phyloP scores from a whole-genome alignment of 116 monocot genomes.

The Zostera marina region DNA sequence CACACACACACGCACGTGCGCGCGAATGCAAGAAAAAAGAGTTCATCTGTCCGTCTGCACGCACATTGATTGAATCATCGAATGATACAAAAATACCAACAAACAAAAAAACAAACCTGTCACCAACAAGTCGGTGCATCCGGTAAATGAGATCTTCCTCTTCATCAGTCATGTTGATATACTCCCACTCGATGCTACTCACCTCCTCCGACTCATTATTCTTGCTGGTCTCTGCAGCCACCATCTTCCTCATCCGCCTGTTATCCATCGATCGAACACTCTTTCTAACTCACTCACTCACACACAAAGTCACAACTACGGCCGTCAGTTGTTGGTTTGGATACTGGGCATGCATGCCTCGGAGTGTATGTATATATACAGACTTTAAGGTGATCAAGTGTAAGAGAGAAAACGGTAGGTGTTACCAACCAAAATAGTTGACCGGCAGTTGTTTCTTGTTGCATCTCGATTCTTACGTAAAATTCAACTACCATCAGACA shows the following conservation, averaged over 20 bases:
- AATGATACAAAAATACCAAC: no score
- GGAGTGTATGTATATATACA: not conserved
- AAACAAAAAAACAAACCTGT: no score
- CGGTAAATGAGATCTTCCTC: conserved; percentile 53
- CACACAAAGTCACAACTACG: no score
- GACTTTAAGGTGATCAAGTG: not conserved
- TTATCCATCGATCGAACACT: not conserved
- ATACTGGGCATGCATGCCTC: not conserved
- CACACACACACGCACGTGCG: not conserved
- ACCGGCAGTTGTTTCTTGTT: not conserved
- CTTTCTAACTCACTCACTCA: no score
- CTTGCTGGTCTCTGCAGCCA: not conserved
- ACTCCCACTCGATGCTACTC: conserved; percentile 44
- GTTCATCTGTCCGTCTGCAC: no score
- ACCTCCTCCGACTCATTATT: conserved; percentile 20
- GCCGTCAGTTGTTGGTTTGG: no score
- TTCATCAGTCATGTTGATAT: conserved; percentile 44
- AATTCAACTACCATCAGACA: no score
- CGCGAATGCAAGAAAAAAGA: no score
- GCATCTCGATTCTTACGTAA: no score
- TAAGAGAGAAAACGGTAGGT: not conserved
- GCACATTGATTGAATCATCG: no score
- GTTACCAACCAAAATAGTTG: not conserved
- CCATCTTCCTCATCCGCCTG: not conserved
- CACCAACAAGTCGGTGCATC: conserved; percentile 43